Evolutionary conservation across 805 yeast genomes (phyloP).

Genomic region (Sugiyamaella chiloensis): DNA sequence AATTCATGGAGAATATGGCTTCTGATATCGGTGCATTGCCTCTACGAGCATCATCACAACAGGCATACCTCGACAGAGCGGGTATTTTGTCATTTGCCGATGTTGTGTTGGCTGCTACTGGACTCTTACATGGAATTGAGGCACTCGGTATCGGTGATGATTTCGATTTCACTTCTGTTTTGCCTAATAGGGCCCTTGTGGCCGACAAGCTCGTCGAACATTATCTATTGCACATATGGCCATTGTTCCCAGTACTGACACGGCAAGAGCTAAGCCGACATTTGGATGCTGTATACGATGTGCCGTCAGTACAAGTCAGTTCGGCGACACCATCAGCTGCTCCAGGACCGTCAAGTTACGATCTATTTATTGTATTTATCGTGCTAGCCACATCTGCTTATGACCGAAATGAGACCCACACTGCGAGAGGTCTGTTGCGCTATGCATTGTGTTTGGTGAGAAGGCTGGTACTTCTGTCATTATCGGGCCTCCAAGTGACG

Average conservation of each 20-base stretch:
- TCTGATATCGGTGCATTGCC: constrained; percentile 15
- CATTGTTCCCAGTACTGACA: constrained; percentile 8
- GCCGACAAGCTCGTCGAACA: constrained; percentile 7
- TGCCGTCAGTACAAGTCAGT: not conserved
- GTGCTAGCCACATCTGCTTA: constrained; percentile 10
- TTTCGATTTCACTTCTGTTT: not conserved
- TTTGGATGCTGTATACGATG: constrained; percentile 1
- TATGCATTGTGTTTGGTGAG: constrained; percentile 3
- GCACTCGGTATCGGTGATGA: not conserved
- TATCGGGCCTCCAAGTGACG: constrained; percentile 12
- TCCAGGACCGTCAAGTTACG: constrained; percentile 8
- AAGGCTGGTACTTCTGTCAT: constrained; percentile 4
- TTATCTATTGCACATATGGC: constrained; percentile 11
- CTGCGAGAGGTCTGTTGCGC: not conserved
- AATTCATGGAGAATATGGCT: constrained; percentile 11
- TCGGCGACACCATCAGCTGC: not conserved
- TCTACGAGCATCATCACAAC: constrained; percentile 14
- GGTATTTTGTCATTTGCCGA: constrained; percentile 13
- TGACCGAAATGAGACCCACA: constrained; percentile 2
- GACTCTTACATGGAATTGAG: constrained; percentile 1
- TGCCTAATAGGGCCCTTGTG: not conserved
- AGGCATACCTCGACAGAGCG: constrained; percentile 10
- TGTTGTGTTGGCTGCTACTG: constrained; percentile 10
- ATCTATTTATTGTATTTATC: constrained; percentile 12
- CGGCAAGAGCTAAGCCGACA: constrained; percentile 6